Evolutionary conservation across 83 land plant genomes (phyloP).

Genomic region (Picea abies): DNA sequence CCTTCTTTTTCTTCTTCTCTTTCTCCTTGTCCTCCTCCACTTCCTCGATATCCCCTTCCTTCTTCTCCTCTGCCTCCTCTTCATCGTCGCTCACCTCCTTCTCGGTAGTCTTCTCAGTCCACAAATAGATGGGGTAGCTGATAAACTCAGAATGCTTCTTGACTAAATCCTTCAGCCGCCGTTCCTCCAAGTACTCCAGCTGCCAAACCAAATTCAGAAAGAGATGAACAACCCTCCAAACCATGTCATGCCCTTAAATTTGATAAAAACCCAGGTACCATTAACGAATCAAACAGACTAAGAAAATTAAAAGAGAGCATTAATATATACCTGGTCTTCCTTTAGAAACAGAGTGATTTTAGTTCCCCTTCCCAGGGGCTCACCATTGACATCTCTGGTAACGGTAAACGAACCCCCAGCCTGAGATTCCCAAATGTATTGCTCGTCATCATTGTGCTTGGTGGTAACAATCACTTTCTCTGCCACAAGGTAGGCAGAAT

Average conservation of each 20-base stretch:
- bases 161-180: conserved; percentile 76
- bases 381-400: conserved; percentile 56
- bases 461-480: conserved; percentile 76
- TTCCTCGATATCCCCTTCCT: conserved; percentile 62
- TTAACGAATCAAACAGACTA: no score
- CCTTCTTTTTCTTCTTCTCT: conserved; percentile 68
- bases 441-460: conserved; percentile 76
- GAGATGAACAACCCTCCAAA: neutral
- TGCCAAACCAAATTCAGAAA: conserved; percentile 19
- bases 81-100: conserved; percentile 64
- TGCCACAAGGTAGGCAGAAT: conserved; percentile 71
- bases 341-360: conserved; percentile 70
- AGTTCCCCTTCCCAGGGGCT: conserved; percentile 72
- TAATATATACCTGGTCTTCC: conserved; percentile 32
- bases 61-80: conserved; percentile 57
- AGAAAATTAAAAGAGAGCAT: neutral
- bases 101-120: conserved; percentile 64
- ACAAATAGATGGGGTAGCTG: conserved; percentile 60
- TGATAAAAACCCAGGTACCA: no score
- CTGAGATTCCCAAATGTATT: conserved; percentile 68
- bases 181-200: conserved; percentile 78
- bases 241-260: no score
- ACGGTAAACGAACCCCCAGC: conserved; percentile 75
- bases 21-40: conserved; percentile 69
- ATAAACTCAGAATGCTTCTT: conserved; percentile 75